Conservation (phyloP, 768 basidiomycete species). For the Podaxis sp. region DNA sequence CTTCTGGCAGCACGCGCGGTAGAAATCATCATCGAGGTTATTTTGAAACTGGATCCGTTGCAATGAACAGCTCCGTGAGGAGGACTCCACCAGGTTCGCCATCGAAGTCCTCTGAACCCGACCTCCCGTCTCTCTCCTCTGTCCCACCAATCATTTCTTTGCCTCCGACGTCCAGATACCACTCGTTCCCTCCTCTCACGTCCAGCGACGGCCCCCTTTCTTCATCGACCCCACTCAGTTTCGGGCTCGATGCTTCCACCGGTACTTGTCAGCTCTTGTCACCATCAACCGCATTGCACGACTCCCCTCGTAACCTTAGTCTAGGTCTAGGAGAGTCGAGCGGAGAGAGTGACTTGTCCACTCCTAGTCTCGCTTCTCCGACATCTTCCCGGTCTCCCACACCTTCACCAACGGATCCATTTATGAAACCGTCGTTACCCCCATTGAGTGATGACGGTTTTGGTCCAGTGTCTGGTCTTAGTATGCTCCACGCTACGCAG, state of each 20-base stretch:
- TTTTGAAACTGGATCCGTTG: conserved; percentile 41
- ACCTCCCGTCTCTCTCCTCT: conserved; percentile 12
- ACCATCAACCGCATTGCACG: conserved; percentile 17
- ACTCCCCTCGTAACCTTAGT: neutral
- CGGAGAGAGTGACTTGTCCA: conserved; percentile 38
- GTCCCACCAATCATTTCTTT: conserved; percentile 19
- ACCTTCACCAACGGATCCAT: conserved; percentile 39
- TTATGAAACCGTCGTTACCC: conserved; percentile 21
- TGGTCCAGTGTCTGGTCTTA: neutral
- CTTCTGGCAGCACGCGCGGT: conserved; percentile 17
- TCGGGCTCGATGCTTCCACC: neutral
- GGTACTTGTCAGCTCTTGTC: neutral
- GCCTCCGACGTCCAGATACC: conserved; percentile 30
- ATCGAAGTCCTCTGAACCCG: conserved; percentile 11
- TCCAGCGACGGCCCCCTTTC: conserved; percentile 16
- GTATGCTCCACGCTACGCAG: conserved; percentile 18
- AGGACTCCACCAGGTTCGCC: conserved; percentile 54
- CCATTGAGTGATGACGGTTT: conserved; percentile 3
- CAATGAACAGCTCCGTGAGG: conserved; percentile 29
- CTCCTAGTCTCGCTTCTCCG: conserved; percentile 46
- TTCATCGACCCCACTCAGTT: conserved; percentile 4
- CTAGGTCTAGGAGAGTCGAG: conserved; percentile 19
- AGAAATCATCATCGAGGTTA: conserved; percentile 62
- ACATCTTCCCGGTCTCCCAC: conserved; percentile 42
- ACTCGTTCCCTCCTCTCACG: conserved; percentile 36